Conservation (phyloP, 331 rosid species). For the Quercus phellos region DNA sequence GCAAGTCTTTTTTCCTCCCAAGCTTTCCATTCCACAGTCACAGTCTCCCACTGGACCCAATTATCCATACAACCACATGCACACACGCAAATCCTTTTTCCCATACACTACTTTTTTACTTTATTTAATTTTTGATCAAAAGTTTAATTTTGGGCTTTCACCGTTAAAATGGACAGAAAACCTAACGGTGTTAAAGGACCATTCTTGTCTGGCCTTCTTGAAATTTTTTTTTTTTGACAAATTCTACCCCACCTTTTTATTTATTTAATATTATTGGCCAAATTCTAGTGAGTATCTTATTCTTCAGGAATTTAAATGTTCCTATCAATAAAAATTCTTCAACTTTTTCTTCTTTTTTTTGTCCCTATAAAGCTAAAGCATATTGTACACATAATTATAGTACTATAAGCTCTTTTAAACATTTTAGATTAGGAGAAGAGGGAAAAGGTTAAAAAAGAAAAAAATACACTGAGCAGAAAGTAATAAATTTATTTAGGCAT, state of each 20-base stretch:
- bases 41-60: conserved; percentile 30
- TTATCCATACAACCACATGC: conserved; percentile 32
- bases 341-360: not conserved
- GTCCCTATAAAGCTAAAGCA: too few species aligned
- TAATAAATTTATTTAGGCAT: too few species aligned
- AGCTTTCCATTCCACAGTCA: conserved; percentile 30
- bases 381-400: too few species aligned
- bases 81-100: not conserved
- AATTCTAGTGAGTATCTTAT: conserved; percentile 43
- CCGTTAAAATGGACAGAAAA: conserved; percentile 24
- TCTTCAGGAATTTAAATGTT: conserved; percentile 47
- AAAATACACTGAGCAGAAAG: not conserved
- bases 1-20: conserved; percentile 5
- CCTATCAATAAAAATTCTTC: conserved; percentile 42
- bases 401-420: not conserved
- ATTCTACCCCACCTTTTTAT: too few species aligned
- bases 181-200: conserved; percentile 24
- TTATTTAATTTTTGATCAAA: not conserved
- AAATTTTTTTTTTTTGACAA: too few species aligned
- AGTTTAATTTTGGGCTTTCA: conserved; percentile 10
- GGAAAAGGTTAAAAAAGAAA: not conserved
- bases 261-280: too few species aligned
- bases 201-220: not conserved
- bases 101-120: not conserved
- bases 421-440: not conserved